Evolutionary conservation across 2,329 filamentous ascomycete genomes (phyloP).

Genomic region (Sphaerulina vaccinii): DNA sequence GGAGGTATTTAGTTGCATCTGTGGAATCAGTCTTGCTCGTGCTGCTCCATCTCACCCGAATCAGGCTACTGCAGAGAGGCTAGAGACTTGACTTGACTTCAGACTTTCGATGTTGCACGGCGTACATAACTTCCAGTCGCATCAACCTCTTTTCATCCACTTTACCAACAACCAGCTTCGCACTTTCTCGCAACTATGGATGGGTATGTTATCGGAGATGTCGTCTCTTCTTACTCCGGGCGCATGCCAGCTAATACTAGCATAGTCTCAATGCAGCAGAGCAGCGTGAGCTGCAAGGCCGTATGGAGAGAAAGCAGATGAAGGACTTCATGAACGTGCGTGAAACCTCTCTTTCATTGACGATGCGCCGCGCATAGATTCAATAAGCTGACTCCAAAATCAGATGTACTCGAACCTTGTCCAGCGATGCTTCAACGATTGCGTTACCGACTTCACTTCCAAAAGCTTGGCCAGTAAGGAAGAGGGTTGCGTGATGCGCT

Average conservation of each 20-base stretch:
- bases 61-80: too few relatives aligned
- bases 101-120: too few relatives aligned
- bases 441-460: slow-evolving; percentile 97
- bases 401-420: slow-evolving; percentile 73
- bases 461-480: slow-evolving; percentile 88
- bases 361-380: not conserved
- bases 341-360: slow-evolving; percentile 26
- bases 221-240: not conserved
- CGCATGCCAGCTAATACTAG: not conserved
- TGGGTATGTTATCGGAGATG: slow-evolving; percentile 23
- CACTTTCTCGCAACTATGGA: slow-evolving; percentile 27
- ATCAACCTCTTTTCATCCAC: not conserved
- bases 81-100: too few relatives aligned
- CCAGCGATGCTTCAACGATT: slow-evolving; percentile 92
- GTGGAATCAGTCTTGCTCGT: too few relatives aligned
- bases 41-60: too few relatives aligned
- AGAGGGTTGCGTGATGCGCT: slow-evolving; percentile 87
- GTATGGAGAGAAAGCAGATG: slow-evolving; percentile 97
- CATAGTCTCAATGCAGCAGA: slow-evolving; percentile 70
- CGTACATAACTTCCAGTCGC: not conserved
- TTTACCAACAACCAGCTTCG: slow-evolving; percentile 4
- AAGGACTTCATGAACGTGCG: slow-evolving; percentile 97
- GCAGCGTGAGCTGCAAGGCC: slow-evolving; percentile 87
- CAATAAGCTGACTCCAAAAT: not conserved
- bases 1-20: too few relatives aligned